phyloP scores from a whole-genome alignment of 1,284 basidiomycete genomes.

The Erythrobasidium hasegawianum region DNA sequence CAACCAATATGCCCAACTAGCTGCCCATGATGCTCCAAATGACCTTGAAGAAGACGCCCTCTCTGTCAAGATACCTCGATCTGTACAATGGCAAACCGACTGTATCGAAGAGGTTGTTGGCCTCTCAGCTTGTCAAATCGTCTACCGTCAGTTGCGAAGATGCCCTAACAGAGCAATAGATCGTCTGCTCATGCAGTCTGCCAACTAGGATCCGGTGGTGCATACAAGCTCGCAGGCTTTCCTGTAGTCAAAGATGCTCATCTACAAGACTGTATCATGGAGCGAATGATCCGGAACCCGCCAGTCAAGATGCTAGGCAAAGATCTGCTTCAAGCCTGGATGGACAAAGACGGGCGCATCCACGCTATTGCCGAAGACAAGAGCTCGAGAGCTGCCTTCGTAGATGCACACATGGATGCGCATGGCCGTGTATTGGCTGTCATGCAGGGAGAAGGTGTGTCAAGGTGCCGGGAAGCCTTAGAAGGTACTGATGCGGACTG shows the following conservation, averaged over 20 bases:
- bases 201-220: not conserved
- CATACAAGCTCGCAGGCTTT: not conserved
- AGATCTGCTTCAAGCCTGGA: conserved; percentile 5
- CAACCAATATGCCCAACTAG: not conserved
- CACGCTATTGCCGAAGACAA: not conserved
- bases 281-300: not conserved
- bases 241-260: not conserved
- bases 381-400: not conserved
- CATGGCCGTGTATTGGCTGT: conserved; percentile 26
- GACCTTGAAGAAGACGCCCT: no score
- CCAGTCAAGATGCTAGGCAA: conserved; percentile 3
- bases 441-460: not conserved
- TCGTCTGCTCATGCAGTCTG: not conserved
- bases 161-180: not conserved
- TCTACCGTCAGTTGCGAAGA: not conserved
- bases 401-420: conserved; percentile 11
- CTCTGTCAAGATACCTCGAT: not conserved
- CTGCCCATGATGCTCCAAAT: not conserved
- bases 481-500: not conserved
- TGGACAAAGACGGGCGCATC: not conserved
- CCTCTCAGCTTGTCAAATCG: not conserved
- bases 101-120: not conserved
- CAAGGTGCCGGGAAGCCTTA: not conserved
- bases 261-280: not conserved
- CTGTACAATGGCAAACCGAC: not conserved